These are phyloP conservation scores for Penicillium sp. DNA, from an alignment of 2,329 filamentous ascomycete species.

Conservation along the genomic window DNA sequence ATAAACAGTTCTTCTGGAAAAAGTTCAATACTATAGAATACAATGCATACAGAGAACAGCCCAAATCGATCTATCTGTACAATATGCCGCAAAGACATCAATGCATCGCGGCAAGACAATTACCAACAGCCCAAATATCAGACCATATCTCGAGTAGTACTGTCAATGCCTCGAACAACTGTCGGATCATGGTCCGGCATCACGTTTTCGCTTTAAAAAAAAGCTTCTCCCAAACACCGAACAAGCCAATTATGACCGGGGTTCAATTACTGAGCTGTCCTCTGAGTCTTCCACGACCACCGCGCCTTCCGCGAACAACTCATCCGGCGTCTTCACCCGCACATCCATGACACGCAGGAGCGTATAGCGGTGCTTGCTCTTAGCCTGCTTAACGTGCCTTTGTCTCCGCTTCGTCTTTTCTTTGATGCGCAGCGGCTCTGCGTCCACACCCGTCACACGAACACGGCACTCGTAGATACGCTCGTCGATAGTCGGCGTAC, in stretches of 20 bases:
- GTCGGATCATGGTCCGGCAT: neutral
- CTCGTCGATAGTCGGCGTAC: slow-evolving; percentile 77
- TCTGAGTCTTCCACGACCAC: slow-evolving; percentile 34
- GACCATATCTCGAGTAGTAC: neutral
- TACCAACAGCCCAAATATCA: slow-evolving; percentile 3
- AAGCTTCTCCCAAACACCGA: neutral
- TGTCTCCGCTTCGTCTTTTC: slow-evolving; percentile 78
- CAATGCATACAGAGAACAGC: slow-evolving; percentile 30
- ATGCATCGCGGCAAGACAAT: slow-evolving; percentile 20
- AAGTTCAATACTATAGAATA: slow-evolving; percentile 28
- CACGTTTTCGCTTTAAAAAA: slow-evolving; percentile 1
- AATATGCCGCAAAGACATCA: slow-evolving; percentile 23
- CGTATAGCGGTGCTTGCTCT: slow-evolving; percentile 89
- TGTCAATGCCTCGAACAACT: neutral
- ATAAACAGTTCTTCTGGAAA: neutral
- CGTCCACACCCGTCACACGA: slow-evolving; percentile 78
- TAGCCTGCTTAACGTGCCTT: slow-evolving; percentile 66
- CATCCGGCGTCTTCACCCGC: slow-evolving; percentile 60
- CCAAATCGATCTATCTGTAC: slow-evolving; percentile 36
- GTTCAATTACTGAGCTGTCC: slow-evolving; percentile 23
- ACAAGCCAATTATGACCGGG: slow-evolving; percentile 16
- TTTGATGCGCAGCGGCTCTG: slow-evolving; percentile 72
- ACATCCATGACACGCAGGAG: slow-evolving; percentile 81
- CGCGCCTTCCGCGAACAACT: slow-evolving; percentile 48
- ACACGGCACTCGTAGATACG: slow-evolving; percentile 80